Conservation (phyloP, 306 rosid species). For the Mucuna pruriens region DNA sequence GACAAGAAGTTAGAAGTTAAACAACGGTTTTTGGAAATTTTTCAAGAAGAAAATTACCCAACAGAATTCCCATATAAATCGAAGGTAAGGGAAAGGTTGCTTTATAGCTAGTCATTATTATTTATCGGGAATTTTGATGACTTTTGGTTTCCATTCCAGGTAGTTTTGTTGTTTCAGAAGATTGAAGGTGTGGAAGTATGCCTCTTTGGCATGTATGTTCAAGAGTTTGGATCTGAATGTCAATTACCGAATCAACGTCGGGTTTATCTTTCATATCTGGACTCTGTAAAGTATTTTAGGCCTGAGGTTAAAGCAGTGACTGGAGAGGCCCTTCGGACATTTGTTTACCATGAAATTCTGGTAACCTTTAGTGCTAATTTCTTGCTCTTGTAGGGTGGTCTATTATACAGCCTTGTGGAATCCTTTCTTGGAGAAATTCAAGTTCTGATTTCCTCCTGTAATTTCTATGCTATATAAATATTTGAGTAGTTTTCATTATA, state of each 20-base stretch:
- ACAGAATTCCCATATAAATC: constrained; percentile 96
- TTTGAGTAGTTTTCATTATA: constrained; percentile 3
- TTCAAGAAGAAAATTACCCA: constrained; percentile 96
- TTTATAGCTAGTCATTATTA: too few species aligned
- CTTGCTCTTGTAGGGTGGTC: too few species aligned
- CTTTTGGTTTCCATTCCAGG: constrained; percentile 54
- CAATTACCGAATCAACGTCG: constrained; percentile 97
- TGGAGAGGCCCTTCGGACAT: constrained; percentile 97
- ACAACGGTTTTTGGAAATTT: constrained; percentile 89
- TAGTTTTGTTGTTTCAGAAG: constrained; percentile 89
- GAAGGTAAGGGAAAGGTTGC: constrained; percentile 58
- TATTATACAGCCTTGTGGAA: background rate
- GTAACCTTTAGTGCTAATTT: too few species aligned
- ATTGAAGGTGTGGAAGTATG: constrained; percentile 99
- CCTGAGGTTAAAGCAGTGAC: constrained; percentile 88
- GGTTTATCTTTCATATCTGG: constrained; percentile 94
- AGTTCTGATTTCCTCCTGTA: constrained; percentile 8
- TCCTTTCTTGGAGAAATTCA: background rate
- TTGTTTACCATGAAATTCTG: constrained; percentile 95
- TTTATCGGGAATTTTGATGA: background rate
- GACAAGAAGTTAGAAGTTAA: constrained; percentile 98
- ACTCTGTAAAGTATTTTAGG: constrained; percentile 97
- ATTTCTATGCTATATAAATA: background rate
- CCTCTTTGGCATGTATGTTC: constrained; percentile 99
- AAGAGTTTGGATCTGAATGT: constrained; percentile 96